Percentiles rank a stretch among this genome's conserved stretches.
These are phyloP conservation scores for Helianthus annuus DNA, from an alignment of 129 eudicot genomes.

Conservation along the genomic window HanXRQr2.0-SUNRISE NC_035444.2:160172165-160172664, in stretches of 20 bases:
- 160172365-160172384: not conserved
- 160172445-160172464: slow-evolving; percentile 17
- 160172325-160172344: slow-evolving; percentile 1
- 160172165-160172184: no score
- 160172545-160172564: slow-evolving; percentile 26
- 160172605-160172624: slow-evolving; percentile 31
- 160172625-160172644: slow-evolving; percentile 32
- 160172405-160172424: slow-evolving; percentile 7
- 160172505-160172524: no score
- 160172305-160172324: slow-evolving; percentile 8
- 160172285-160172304: not conserved
- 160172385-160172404: not conserved
- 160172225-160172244: not conserved
- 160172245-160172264: not conserved
- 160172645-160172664: slow-evolving; percentile 43
- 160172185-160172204: not conserved
- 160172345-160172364: not conserved
- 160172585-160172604: slow-evolving; percentile 36
- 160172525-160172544: not conserved
- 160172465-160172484: not conserved
- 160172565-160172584: slow-evolving; percentile 34
- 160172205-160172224: not conserved
- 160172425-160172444: slow-evolving; percentile 6
- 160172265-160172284: not conserved
- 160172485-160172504: no score